phyloP scores from a whole-genome alignment of 441 rosid species.

The Rhodomyrtus psidioides region DNA sequence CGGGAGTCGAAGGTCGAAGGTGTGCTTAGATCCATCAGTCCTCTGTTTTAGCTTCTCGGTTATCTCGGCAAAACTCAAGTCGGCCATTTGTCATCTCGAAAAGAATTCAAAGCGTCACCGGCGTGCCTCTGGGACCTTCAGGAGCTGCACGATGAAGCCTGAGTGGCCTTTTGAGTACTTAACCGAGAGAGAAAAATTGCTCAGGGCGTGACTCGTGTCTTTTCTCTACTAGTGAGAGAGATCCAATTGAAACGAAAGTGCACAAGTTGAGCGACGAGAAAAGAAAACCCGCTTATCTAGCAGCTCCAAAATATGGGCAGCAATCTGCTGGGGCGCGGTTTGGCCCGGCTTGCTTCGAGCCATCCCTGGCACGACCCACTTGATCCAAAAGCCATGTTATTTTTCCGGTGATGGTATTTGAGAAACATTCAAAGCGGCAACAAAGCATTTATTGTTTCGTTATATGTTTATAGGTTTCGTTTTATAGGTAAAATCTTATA shows the following conservation, averaged over 20 bases:
- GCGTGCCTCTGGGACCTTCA: neutral
- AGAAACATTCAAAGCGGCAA: rapidly evolving
- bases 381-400: no score
- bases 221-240: neutral
- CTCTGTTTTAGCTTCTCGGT: neutral
- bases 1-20: neutral
- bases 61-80: neutral
- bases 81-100: neutral
- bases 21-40: neutral
- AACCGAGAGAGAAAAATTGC: neutral
- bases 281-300: neutral
- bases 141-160: neutral
- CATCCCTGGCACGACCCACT: neutral
- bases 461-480: neutral
- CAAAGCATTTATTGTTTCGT: neutral
- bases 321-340: neutral
- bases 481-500: neutral
- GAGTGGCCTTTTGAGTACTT: neutral
- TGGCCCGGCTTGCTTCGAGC: neutral
- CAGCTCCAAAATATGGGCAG: neutral
- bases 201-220: neutral
- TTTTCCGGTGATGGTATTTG: neutral
- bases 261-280: neutral
- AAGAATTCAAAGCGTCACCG: neutral
- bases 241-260: neutral